phyloP scores from a whole-genome alignment of 2,329 filamentous ascomycete species.

The Stromatinia cepivora region DNA sequence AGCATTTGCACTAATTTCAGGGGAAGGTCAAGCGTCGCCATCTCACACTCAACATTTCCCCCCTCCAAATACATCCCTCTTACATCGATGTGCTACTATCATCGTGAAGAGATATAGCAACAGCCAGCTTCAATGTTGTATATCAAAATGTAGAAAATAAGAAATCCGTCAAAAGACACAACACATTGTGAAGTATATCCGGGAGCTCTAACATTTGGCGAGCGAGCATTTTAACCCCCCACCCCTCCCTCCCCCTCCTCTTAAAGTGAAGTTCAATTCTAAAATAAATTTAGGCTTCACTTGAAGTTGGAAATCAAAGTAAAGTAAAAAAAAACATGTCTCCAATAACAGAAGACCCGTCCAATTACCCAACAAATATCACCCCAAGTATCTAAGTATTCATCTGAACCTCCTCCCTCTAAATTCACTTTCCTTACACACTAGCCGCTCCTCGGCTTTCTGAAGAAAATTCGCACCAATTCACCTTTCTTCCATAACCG shows the following conservation, averaged over 20 bases:
- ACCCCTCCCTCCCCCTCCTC: rapidly evolving
- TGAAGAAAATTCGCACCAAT: not conserved
- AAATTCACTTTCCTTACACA: not conserved
- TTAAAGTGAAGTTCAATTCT: not conserved
- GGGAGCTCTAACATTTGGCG: too few relatives aligned
- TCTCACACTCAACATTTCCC: not conserved
- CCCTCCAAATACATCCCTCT: not conserved
- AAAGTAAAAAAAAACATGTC: not conserved
- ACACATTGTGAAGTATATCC: not conserved
- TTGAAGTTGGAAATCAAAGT: not conserved
- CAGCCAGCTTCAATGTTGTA: too few relatives aligned
- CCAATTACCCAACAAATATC: not conserved
- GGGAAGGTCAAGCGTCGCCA: too few relatives aligned
- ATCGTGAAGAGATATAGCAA: not conserved
- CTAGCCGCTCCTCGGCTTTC: not conserved
- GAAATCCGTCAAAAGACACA: not conserved
- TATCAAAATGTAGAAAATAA: rapidly evolving
- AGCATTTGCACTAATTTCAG: not conserved
- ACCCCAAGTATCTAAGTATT: not conserved
- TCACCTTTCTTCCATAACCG: not conserved
- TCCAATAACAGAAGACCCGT: not conserved
- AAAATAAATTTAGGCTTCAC: not conserved
- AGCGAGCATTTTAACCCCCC: not conserved
- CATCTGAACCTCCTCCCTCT: not conserved
- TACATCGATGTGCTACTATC: not conserved